Percentiles rank a stretch among this genome's conserved stretches.
These are phyloP conservation scores for Limonomyces culmigenus DNA, from an alignment of 1,284 basidiomycete species.

Conservation along the genomic window DNA sequence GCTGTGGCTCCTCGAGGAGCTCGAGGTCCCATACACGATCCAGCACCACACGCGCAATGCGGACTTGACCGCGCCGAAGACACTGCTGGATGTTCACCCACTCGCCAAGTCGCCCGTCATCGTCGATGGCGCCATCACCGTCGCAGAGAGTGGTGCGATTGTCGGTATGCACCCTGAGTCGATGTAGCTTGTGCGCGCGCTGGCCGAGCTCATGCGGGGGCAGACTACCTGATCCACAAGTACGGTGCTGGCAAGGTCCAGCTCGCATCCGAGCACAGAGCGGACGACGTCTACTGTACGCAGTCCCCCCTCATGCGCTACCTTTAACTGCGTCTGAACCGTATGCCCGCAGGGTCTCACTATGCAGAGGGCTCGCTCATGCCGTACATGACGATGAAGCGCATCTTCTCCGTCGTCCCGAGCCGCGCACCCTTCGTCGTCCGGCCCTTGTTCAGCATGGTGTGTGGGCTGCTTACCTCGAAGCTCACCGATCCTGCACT, in stretches of 20 bases:
- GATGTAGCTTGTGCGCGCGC: neutral
- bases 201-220: neutral
- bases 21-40: constrained; percentile 10
- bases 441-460: constrained; percentile 10
- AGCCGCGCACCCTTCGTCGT: constrained; percentile 14
- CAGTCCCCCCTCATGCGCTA: constrained; percentile 3
- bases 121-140: constrained; percentile 22
- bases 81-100: constrained; percentile 21
- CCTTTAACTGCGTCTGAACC: neutral
- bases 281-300: constrained; percentile 21
- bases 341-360: constrained; percentile 16
- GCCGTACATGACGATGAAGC: constrained; percentile 17
- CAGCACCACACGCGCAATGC: constrained; percentile 9
- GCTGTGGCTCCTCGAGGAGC: constrained; percentile 30
- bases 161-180: constrained; percentile 20
- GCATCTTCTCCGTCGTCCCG: constrained; percentile 15
- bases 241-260: constrained; percentile 24
- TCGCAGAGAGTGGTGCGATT: constrained; percentile 33
- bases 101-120: constrained; percentile 31
- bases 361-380: constrained; percentile 24
- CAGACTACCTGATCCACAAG: constrained; percentile 21
- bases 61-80: constrained; percentile 16
- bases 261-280: constrained; percentile 17
- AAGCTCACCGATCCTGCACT: neutral
- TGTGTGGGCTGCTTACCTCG: neutral